Evolutionary conservation across 1,284 basidiomycete species (phyloP), one percentile per base, ranked within the genome.

Genomic region (Fomes fomentarius): DNA sequence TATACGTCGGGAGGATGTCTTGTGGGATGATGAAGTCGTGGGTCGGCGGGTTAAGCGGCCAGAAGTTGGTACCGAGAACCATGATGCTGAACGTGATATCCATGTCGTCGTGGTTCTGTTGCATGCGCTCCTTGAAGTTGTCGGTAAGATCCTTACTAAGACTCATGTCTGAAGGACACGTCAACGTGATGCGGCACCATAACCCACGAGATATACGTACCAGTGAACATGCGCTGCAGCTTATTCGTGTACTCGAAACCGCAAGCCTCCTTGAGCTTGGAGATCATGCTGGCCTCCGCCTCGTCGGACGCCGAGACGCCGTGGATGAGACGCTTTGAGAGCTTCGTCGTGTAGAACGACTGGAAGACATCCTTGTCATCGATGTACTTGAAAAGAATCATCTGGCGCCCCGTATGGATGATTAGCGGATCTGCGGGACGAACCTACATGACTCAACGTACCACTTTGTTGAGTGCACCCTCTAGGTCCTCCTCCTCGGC

Each of bases 291-390:
- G 25, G 93, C 91, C 71, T 99, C 97, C 22, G 89, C 91, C 75
- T 99, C 97, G 66, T 98, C 96, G 3, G 96, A 98, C 5, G 95
- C 94, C 19, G 95, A 98, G 19, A 92, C 85, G 31, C 87, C 88
- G 65, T 94, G 90, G 62, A 99, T 96, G 31, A 99, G 85, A 63
- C 97, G 94, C 69, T 93, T 93, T 41, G 95, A 96, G 19, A 99
- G 79, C 76, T 96, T 96, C 65, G 94, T 98, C 40, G 93, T 93
- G 78, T 99, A 99, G 81, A 98, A 99, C 41, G 93, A 94, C 71
- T 98, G 96, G 88, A 99, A 99, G 11, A 99, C 95, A 67, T 99
- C 97, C 80, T 98, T 98, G 78, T 99, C 97, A 72, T 98, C 95
- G 64, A 99, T 90, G 72, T 98, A 99, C 74, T 98, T 98, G 89